A percentile compares a stretch with the other conserved stretches of the same genome.
Evolutionary conservation across 78 protist genomes (phyloP).

Genomic region (Protostelium mycophagum): DNA sequence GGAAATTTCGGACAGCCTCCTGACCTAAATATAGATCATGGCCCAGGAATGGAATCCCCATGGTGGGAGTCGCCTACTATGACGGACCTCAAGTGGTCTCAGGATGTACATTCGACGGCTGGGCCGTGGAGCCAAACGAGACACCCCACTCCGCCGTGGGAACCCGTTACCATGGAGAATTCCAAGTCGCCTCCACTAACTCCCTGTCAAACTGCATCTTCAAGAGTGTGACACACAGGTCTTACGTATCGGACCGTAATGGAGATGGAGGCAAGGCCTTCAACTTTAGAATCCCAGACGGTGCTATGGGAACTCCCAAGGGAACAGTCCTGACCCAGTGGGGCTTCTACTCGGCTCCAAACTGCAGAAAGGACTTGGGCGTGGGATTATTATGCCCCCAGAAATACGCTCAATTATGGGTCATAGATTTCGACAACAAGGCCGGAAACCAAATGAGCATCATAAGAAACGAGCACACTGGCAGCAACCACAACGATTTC

Average conservation of each 20-base stretch:
- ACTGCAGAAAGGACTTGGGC: not conserved
- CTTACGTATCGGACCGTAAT: not conserved
- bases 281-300: not conserved
- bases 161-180: not conserved
- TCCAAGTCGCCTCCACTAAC: not conserved
- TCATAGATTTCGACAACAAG: not conserved
- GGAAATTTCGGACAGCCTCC: not conserved
- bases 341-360: not conserved
- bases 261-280: not conserved
- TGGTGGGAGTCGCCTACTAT: not conserved
- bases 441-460: not conserved
- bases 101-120: not conserved
- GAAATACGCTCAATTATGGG: not conserved
- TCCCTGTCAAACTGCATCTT: not conserved
- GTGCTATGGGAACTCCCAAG: too few relatives aligned
- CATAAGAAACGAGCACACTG: not conserved
- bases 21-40: not conserved
- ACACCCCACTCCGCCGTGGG: not conserved
- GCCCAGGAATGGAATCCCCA: not conserved
- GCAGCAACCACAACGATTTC: not conserved
- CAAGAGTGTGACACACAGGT: not conserved
- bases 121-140: not conserved
- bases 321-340: not conserved
- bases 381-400: not conserved
- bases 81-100: not conserved